phyloP scores from a whole-genome alignment of 345 rosid species.

The Populus euphratica region DNA sequence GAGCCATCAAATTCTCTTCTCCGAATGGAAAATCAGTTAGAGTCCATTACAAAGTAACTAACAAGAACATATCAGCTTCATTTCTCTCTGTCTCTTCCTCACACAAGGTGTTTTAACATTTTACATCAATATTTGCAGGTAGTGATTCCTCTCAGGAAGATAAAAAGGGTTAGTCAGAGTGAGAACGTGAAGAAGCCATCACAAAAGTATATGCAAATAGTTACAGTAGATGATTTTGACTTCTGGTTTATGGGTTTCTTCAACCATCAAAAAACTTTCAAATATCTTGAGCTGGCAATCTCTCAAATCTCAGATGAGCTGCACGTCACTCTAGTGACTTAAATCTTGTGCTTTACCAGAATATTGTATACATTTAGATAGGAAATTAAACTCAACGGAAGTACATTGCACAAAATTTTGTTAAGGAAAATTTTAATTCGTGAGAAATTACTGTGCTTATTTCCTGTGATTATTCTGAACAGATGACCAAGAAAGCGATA shows the following conservation, averaged over 20 bases:
- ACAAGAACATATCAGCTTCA: too few relatives aligned
- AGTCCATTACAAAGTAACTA: constrained; percentile 37
- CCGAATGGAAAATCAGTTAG: constrained; percentile 31
- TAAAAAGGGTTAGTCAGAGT: constrained; percentile 49
- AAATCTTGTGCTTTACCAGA: neutral
- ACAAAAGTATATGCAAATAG: constrained; percentile 62
- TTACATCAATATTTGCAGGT: constrained; percentile 28
- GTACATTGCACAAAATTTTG: too few relatives aligned
- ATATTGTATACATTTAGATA: too few relatives aligned
- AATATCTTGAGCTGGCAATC: neutral
- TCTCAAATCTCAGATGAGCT: neutral
- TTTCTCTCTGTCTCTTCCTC: neutral
- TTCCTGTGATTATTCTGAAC: too few relatives aligned
- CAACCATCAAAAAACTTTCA: neutral
- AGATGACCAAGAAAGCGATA: too few relatives aligned
- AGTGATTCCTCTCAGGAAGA: constrained; percentile 52
- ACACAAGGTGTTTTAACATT: neutral
- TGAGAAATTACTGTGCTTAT: too few relatives aligned
- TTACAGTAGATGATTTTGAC: constrained; percentile 32
- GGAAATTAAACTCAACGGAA: too few relatives aligned
- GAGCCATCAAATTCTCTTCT: constrained; percentile 35
- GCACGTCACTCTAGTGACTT: neutral
- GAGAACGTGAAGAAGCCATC: constrained; percentile 60
- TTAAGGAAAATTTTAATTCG: too few relatives aligned
- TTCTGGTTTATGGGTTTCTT: constrained; percentile 21